These are phyloP conservation scores for Ophiorrhiza pumila DNA, from an alignment of 257 asterid species.

Conservation along the genomic window DNA sequence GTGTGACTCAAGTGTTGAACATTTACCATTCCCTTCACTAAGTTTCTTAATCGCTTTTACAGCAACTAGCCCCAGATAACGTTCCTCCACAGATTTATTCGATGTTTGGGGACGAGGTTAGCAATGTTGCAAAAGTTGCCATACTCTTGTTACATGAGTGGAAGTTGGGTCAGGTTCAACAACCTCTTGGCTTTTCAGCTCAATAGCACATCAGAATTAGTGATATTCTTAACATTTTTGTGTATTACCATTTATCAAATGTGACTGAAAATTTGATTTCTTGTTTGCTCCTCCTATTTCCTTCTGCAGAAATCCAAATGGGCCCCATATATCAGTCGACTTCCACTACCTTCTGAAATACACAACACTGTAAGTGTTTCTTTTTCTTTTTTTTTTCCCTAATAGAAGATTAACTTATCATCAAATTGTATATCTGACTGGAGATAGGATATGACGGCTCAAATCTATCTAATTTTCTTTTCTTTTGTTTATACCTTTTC, in stretches of 20 bases:
- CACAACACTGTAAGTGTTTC: conserved; percentile 50
- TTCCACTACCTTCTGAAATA: conserved; percentile 53
- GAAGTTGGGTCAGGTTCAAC: conserved; percentile 46
- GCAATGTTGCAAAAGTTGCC: conserved; percentile 70
- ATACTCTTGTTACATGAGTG: conserved; percentile 60
- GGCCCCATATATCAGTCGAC: conserved; percentile 65
- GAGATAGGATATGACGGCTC: background rate
- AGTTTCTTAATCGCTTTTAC: conserved; percentile 15
- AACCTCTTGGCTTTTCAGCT: conserved; percentile 2
- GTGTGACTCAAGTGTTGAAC: background rate
- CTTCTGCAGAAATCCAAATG: conserved; percentile 50
- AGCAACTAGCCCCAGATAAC: conserved; percentile 70
- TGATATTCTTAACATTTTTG: background rate
- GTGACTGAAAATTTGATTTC: background rate
- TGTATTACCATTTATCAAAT: background rate
- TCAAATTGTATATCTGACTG: conserved; percentile 6
- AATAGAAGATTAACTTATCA: background rate
- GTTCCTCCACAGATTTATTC: conserved; percentile 49
- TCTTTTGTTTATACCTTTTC: no score
- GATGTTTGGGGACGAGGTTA: conserved; percentile 48
- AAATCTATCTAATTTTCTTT: background rate
- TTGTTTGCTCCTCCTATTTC: background rate
- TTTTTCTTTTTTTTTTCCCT: no score
- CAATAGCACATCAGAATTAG: background rate
- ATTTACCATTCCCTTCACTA: background rate